Conservation (phyloP, 441 rosid genomes). For the Aleurites moluccanus region DNA sequence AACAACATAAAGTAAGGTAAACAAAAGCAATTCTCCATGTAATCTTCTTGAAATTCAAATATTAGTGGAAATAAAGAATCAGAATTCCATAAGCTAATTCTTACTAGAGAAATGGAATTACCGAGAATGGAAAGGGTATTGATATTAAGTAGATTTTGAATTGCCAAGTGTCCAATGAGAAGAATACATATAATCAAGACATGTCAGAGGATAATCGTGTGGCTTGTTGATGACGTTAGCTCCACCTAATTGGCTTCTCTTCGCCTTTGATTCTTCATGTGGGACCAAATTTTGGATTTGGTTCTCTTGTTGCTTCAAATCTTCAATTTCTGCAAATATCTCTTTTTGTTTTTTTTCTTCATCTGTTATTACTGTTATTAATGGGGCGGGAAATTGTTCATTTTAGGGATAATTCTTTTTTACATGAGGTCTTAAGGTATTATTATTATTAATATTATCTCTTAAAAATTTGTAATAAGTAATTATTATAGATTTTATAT, state of each 20-base stretch:
- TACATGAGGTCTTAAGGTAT: too few relatives aligned
- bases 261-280: slow-evolving; percentile 47
- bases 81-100: slow-evolving; percentile 5
- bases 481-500: too few relatives aligned
- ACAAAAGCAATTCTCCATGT: not conserved
- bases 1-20: not conserved
- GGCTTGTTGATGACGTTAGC: slow-evolving; percentile 50
- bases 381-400: too few relatives aligned
- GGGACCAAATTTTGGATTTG: slow-evolving; percentile 32
- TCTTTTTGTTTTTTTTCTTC: not conserved
- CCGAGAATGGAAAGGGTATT: slow-evolving; percentile 10
- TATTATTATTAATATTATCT: too few relatives aligned
- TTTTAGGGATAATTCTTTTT: too few relatives aligned
- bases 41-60: slow-evolving; percentile 20
- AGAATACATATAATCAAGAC: slow-evolving; percentile 14
- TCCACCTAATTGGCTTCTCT: slow-evolving; percentile 33
- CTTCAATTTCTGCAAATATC: not conserved
- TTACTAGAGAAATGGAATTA: slow-evolving; percentile 13
- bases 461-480: too few relatives aligned
- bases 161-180: slow-evolving; percentile 22
- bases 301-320: not conserved
- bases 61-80: not conserved
- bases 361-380: too few relatives aligned
- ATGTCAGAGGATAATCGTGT: slow-evolving; percentile 51
- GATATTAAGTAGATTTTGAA: not conserved